phyloP scores from a whole-genome alignment of 2,329 filamentous ascomycete species.

The Sclerotinia sclerotiorum region DNA sequence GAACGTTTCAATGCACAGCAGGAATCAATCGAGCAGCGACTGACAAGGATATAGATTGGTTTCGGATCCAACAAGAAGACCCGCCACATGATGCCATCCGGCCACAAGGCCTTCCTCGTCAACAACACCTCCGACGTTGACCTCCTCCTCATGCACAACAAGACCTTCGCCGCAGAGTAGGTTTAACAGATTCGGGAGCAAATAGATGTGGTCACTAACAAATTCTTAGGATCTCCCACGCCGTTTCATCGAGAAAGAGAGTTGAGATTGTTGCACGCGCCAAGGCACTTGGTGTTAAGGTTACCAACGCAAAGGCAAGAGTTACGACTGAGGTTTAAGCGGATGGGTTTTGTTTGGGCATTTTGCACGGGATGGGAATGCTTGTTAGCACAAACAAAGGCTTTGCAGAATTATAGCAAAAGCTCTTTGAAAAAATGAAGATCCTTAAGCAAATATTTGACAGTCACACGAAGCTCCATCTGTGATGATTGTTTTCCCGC shows the following conservation, averaged over 20 bases:
- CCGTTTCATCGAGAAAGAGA: constrained; percentile 97
- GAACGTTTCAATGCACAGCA: constrained; percentile 21
- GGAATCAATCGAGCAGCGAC: constrained; percentile 24
- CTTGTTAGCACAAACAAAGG: constrained; percentile 39
- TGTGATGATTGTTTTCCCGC: constrained; percentile 19
- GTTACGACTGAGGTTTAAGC: constrained; percentile 86
- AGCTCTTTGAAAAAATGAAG: constrained; percentile 41
- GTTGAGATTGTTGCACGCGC: constrained; percentile 96
- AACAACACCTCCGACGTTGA: constrained; percentile 95
- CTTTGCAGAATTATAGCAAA: constrained; percentile 39
- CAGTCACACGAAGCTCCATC: constrained; percentile 16
- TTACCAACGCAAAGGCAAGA: constrained; percentile 99
- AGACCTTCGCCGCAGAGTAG: constrained; percentile 97
- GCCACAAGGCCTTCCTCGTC: constrained; percentile 99
- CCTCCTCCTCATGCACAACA: constrained; percentile 99
- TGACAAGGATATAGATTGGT: constrained; percentile 69
- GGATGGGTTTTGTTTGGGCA: constrained; percentile 38
- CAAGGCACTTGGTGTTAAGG: constrained; percentile 98
- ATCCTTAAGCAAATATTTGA: constrained; percentile 29
- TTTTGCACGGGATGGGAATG: constrained; percentile 40
- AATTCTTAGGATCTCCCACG: constrained; percentile 80
- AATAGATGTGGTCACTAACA: constrained; percentile 23
- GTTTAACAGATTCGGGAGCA: constrained; percentile 40
- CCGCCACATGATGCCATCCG: constrained; percentile 96
- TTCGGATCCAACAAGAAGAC: constrained; percentile 99